Evolutionary conservation across 2,329 filamentous ascomycete genomes (phyloP).

Genomic region (Teratosphaeria viscida): DNA sequence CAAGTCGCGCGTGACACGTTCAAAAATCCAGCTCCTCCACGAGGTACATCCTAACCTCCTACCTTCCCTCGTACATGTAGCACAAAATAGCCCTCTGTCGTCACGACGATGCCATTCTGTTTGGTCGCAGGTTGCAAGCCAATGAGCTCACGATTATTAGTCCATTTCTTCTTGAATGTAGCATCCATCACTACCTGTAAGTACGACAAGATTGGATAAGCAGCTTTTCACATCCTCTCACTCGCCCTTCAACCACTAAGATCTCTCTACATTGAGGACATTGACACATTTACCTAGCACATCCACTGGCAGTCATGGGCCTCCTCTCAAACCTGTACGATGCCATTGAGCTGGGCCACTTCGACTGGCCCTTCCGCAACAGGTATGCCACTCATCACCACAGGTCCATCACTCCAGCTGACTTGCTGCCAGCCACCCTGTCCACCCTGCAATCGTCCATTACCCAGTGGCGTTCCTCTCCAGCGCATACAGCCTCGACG

Average conservation of each 20-base stretch:
- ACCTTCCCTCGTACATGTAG: neutral
- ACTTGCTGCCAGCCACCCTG: neutral
- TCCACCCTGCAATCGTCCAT: constrained; percentile 2
- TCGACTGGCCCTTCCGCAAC: constrained; percentile 3
- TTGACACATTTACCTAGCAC: neutral
- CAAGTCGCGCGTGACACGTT: too few species aligned
- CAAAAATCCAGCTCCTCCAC: too few species aligned
- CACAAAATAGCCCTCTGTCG: neutral
- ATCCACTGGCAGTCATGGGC: neutral
- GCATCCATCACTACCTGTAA: neutral
- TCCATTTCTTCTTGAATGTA: neutral
- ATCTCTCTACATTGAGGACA: neutral
- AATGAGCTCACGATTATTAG: neutral
- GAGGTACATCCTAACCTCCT: too few species aligned
- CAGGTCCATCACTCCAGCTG: neutral
- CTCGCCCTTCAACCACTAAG: neutral
- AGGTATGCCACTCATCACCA: neutral
- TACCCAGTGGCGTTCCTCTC: constrained; percentile 3
- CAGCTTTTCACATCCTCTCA: neutral
- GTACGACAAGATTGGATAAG: neutral
- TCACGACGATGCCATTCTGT: neutral
- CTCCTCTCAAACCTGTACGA: constrained; percentile 1
- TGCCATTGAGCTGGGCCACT: constrained; percentile 2
- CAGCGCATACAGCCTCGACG: constrained; percentile 2
- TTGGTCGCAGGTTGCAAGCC: neutral